Percentiles rank a stretch among this genome's conserved stretches.
phyloP scores from a whole-genome alignment of 2,329 filamentous ascomycete species.

The Davidsoniella eucalypti region DNA sequence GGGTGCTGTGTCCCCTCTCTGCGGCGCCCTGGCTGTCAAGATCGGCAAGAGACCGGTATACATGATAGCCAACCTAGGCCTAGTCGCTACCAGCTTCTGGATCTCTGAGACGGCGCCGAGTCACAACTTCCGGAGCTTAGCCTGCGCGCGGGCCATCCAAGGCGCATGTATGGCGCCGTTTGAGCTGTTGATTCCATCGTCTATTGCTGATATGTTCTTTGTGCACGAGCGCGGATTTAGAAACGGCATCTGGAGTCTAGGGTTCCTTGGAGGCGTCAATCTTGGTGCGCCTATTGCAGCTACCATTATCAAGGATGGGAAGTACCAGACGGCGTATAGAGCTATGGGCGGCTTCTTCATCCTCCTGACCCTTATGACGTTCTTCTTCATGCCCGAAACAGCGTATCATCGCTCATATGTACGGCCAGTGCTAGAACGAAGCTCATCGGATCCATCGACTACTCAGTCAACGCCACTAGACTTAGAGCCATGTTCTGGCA shows the following conservation, averaged over 20 bases:
- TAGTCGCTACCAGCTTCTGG: conserved; percentile 22
- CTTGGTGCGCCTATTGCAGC: conserved; percentile 24
- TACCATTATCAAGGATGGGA: conserved; percentile 22
- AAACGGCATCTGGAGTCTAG: conserved; percentile 25
- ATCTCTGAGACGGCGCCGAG: conserved; percentile 16
- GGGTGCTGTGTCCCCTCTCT: conserved; percentile 21
- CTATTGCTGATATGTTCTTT: conserved; percentile 26
- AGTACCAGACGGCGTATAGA: conserved; percentile 20
- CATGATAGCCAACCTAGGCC: conserved; percentile 19
- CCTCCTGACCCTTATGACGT: conserved; percentile 21
- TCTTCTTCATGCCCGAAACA: conserved; percentile 28
- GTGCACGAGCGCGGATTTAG: conserved; percentile 27
- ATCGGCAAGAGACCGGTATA: conserved; percentile 24
- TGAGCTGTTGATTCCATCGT: conserved; percentile 24
- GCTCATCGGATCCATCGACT: conserved; percentile 11
- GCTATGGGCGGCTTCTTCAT: conserved; percentile 26
- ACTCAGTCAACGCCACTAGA: too few relatives aligned
- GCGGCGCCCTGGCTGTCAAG: conserved; percentile 23
- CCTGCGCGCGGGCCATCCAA: conserved; percentile 19
- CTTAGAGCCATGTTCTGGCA: too few relatives aligned
- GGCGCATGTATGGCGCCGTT: conserved; percentile 24
- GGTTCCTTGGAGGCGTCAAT: conserved; percentile 26
- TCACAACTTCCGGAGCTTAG: conserved; percentile 19
- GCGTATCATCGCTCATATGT: conserved; percentile 19
- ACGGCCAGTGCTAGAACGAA: neutral